Percentiles rank a stretch among this genome's conserved stretches.
Conservation (phyloP, 495 filamentous ascomycete genomes). For the Penicillium longicatenatum region DNA sequence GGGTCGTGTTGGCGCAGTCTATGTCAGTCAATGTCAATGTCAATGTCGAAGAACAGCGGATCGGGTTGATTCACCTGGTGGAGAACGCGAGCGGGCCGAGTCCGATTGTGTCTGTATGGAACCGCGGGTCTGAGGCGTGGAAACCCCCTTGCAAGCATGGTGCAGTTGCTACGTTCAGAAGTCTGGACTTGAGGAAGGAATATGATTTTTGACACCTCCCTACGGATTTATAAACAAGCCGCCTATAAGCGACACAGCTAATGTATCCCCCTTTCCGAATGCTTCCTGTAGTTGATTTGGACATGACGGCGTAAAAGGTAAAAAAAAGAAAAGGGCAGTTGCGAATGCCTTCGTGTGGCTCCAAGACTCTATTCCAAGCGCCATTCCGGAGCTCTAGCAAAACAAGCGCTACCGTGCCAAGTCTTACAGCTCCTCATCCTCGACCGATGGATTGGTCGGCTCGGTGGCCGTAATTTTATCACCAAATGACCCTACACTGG, state of each 20-base stretch:
- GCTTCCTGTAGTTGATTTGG: conserved; percentile 28
- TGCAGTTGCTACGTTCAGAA: background rate
- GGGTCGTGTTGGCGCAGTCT: conserved; percentile 3
- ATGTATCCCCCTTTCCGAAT: conserved; percentile 25
- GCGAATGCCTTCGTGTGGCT: background rate
- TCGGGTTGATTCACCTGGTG: conserved; percentile 23
- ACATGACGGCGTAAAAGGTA: conserved; percentile 30
- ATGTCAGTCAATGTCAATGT: conserved; percentile 3
- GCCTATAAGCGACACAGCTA: conserved; percentile 18
- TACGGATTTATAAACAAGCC: conserved; percentile 19
- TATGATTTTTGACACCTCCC: background rate
- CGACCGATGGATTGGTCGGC: conserved; percentile 20
- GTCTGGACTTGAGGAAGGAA: background rate
- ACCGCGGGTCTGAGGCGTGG: background rate
- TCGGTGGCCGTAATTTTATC: conserved; percentile 12
- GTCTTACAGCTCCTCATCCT: conserved; percentile 46
- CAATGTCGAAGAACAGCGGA: background rate
- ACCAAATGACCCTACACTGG: conserved; percentile 17
- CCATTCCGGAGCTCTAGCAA: background rate
- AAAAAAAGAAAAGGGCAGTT: background rate
- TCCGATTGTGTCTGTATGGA: conserved; percentile 6
- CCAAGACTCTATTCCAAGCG: conserved; percentile 11
- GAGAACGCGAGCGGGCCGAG: conserved; percentile 25
- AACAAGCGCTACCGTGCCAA: background rate
- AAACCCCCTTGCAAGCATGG: conserved; percentile 1